These are phyloP conservation scores for Trichoderma endophyticum DNA, from an alignment of 2,329 filamentous ascomycete genomes.

Conservation along the genomic window DNA sequence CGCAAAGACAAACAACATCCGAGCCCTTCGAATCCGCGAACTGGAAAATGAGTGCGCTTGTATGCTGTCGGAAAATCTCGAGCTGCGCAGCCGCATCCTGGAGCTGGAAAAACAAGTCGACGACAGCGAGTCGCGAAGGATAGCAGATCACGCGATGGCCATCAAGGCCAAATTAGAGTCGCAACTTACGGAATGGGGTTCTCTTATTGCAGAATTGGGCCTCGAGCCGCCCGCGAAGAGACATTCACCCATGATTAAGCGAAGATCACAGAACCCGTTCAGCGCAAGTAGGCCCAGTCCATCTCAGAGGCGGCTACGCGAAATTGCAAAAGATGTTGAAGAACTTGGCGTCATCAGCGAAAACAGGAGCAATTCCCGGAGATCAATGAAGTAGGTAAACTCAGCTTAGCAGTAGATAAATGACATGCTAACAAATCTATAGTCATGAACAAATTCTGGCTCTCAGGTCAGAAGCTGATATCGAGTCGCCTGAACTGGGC, in stretches of 20 bases:
- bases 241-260: conserved; percentile 41
- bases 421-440: conserved; percentile 29
- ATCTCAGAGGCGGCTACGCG: conserved; percentile 54
- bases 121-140: conserved; percentile 55
- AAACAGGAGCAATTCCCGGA: conserved; percentile 63
- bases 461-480: conserved; percentile 48
- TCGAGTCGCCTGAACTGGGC: conserved; percentile 67
- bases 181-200: conserved; percentile 68
- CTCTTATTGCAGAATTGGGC: conserved; percentile 64
- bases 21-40: conserved; percentile 72
- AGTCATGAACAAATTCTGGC: conserved; percentile 63
- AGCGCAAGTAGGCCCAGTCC: conserved; percentile 43
- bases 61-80: conserved; percentile 75
- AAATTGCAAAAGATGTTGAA: conserved; percentile 55
- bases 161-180: conserved; percentile 69
- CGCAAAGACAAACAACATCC: conserved; percentile 72
- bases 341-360: conserved; percentile 59
- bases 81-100: conserved; percentile 67
- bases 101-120: conserved; percentile 66
- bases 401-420: not conserved
- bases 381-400: conserved; percentile 61
- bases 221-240: conserved; percentile 55
- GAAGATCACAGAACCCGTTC: conserved; percentile 40
- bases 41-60: conserved; percentile 73
- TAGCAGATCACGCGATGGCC: conserved; percentile 63